A percentile compares a stretch with the other conserved stretches of the same genome.
Conservation (phyloP, 306 rosid species). For the Castanea crenata region DNA sequence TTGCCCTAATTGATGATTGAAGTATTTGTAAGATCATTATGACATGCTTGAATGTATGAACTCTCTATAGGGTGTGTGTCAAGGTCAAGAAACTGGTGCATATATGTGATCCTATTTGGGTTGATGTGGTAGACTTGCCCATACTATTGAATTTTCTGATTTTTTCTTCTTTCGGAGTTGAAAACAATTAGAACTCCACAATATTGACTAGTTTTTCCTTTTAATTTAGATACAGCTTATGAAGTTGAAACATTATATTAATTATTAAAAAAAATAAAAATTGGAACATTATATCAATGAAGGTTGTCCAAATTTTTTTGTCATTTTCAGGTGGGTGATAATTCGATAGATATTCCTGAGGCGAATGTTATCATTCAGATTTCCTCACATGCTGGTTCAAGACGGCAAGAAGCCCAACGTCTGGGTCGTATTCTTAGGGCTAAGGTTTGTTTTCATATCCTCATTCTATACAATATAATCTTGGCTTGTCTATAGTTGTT, state of each 20-base stretch:
- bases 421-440: conserved; percentile 99
- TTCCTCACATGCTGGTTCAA: conserved; percentile 98
- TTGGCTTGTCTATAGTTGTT: neutral
- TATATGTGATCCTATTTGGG: neutral
- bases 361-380: conserved; percentile 98
- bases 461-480: neutral
- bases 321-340: conserved; percentile 87
- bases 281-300: neutral
- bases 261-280: no score
- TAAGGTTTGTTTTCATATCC: conserved; percentile 54
- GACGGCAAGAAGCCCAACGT: conserved; percentile 99
- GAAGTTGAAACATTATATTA: conserved; percentile 1
- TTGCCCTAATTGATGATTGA: neutral
- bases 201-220: neutral
- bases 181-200: neutral
- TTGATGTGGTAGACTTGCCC: neutral
- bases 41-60: neutral
- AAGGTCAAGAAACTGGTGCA: neutral
- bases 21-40: neutral
- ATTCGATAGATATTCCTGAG: conserved; percentile 94
- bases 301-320: conserved; percentile 8
- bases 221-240: conserved; percentile 8
- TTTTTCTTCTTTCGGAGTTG: neutral
- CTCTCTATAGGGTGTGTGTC: neutral
- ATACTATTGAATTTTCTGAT: neutral